Base-by-base conservation (phyloP, 495 filamentous ascomycete genomes). In the Neurospora terricola region DNA sequence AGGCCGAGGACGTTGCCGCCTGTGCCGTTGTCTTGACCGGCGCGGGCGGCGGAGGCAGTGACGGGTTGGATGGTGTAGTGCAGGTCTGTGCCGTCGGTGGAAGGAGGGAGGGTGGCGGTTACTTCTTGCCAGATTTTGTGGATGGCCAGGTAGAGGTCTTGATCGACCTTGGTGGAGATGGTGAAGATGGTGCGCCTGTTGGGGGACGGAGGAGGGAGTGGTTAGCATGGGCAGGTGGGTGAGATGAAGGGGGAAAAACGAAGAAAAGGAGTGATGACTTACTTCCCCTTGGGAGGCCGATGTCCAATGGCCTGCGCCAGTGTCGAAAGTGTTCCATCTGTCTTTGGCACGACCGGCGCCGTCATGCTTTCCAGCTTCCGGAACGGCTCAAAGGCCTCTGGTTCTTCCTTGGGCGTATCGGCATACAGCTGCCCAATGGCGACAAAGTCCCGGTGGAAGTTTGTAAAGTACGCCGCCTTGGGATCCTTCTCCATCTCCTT, bases 1-100 rank as follows among this genome's bases (percentile, higher is more conserved):
- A 90, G 74, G 4, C 88, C 88, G 18, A 90, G 77, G 6, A 85
- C 81, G 74, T 90, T 90, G 0, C 86, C 87, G 5, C 87, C 88
- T 9, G 23, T 34, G 77, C 78, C 16, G 80, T 82, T 18, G 75
- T 73, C 73, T 84, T 84, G 36, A 83, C 79, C 10, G 81, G 72
- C 11, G 82, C 81, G 37, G 83, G 82, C 7, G 78, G 70, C 27
- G 69, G 78, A 3, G 83, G 83, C 38, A 89, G 78, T 4, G 82
- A 85, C 72, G 89, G 87, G 76, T 3, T 85, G 83, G 0, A 85
- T 84, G 21, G 80, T 72, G 36, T 85, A 78, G 23, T 82, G 82
- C 12, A 66, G 27, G 3, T 66, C 54, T 66, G 54, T 66, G 54
- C 71, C 73, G 4, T 74, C 73, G 6, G 78, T 39, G 12, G 78